Evolutionary conservation across 2,329 filamentous ascomycete genomes (phyloP).

Genomic region (Colletotrichum cordylinicola): DNA sequence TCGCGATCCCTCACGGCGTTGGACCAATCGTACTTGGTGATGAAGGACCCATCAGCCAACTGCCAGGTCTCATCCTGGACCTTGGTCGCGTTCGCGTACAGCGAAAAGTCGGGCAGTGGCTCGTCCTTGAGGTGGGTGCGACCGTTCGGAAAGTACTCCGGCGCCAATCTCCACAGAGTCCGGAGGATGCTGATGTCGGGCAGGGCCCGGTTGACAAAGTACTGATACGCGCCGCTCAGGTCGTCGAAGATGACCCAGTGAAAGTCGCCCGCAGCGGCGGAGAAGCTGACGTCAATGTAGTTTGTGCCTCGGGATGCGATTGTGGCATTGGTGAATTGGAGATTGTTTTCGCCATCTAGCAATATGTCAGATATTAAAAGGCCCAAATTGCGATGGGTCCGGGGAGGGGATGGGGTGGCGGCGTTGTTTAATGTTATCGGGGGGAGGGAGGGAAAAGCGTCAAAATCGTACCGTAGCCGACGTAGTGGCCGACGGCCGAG

Average conservation of each 20-base stretch:
- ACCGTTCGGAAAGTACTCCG: constrained; percentile 14
- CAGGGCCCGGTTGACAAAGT: constrained; percentile 21
- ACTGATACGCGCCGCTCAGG: constrained; percentile 20
- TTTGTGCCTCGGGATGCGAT: constrained; percentile 6
- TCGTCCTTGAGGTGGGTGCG: constrained; percentile 19
- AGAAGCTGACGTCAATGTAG: constrained; percentile 22
- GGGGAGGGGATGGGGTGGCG: neutral
- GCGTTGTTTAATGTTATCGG: neutral
- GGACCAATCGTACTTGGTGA: constrained; percentile 22
- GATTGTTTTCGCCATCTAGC: constrained; percentile 17
- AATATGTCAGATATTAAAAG: neutral
- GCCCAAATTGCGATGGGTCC: neutral
- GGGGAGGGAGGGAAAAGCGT: neutral
- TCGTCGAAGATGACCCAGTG: constrained; percentile 23
- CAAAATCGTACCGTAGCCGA: constrained; percentile 6
- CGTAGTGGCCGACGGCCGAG: constrained; percentile 16
- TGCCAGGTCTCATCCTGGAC: constrained; percentile 24
- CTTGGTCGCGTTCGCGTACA: constrained; percentile 18
- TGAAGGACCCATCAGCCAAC: constrained; percentile 13
- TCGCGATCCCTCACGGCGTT: constrained; percentile 21
- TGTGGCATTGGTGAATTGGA: constrained; percentile 14
- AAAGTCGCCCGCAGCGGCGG: constrained; percentile 10
- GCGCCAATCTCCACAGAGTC: constrained; percentile 15
- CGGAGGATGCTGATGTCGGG: constrained; percentile 20
- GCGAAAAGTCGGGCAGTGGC: constrained; percentile 18